Evolutionary conservation across 2,329 filamentous ascomycete species (phyloP).

Genomic region (Trichophyton simii): DNA sequence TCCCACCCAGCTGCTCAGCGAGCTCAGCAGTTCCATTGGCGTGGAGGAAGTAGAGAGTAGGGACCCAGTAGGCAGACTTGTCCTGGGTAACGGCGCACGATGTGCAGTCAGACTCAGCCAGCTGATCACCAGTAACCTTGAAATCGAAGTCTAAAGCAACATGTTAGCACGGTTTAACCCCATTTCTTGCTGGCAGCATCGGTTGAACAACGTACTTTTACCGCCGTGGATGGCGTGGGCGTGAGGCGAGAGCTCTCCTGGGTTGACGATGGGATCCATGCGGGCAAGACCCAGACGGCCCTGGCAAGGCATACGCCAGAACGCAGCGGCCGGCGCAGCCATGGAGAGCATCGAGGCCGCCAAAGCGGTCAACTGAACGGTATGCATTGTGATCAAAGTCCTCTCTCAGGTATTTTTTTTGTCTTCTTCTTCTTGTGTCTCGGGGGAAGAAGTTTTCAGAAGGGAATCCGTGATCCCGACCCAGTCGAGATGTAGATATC

Average conservation of each 20-base stretch:
- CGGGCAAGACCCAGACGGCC: constrained; percentile 56
- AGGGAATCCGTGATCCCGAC: constrained; percentile 4
- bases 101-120: constrained; percentile 56
- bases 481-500: constrained; percentile 4
- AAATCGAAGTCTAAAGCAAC: constrained; percentile 48
- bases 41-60: constrained; percentile 64
- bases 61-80: constrained; percentile 81
- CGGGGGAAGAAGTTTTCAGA: neutral
- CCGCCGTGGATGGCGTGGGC: constrained; percentile 66
- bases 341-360: constrained; percentile 6
- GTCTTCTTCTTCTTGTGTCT: neutral
- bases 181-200: neutral
- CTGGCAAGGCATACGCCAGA: constrained; percentile 83
- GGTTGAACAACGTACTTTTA: constrained; percentile 47
- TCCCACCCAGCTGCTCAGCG: constrained; percentile 64
- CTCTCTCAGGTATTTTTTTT: neutral
- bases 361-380: constrained; percentile 6
- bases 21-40: constrained; percentile 53
- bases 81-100: constrained; percentile 70
- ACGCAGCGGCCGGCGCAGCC: constrained; percentile 43
- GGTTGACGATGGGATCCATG: constrained; percentile 63
- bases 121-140: constrained; percentile 43
- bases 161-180: neutral
- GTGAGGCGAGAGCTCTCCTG: constrained; percentile 49
- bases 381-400: constrained; percentile 6